Percentiles rank a stretch among this genome's conserved stretches.
phyloP scores from a whole-genome alignment of 2,329 filamentous ascomycete species.

The Dothistroma pini region DNA sequence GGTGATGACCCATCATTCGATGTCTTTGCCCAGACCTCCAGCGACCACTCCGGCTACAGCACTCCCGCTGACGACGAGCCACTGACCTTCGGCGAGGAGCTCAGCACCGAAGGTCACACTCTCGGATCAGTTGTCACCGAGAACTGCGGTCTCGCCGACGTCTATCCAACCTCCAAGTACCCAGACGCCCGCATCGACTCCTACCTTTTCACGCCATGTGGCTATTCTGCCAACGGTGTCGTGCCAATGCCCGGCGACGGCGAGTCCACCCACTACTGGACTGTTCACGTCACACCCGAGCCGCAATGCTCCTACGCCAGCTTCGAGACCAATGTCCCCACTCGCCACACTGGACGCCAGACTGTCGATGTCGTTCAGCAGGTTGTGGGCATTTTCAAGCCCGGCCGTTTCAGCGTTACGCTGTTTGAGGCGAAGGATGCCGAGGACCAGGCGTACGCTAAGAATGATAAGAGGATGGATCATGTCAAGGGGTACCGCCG shows the following conservation, averaged over 20 bases:
- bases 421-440: conserved; percentile 82
- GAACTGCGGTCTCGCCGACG: conserved; percentile 77
- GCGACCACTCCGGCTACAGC: conserved; percentile 57
- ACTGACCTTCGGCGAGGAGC: conserved; percentile 61
- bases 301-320: conserved; percentile 96
- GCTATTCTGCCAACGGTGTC: conserved; percentile 95
- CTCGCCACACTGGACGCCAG: conserved; percentile 78
- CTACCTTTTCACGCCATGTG: conserved; percentile 94
- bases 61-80: conserved; percentile 49
- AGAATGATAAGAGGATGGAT: conserved; percentile 60
- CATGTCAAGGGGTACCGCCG: conserved; percentile 80
- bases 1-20: conserved; percentile 59
- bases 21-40: conserved; percentile 73
- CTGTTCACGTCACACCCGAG: conserved; percentile 96
- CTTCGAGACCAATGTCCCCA: conserved; percentile 97
- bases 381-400: conserved; percentile 93
- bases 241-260: conserved; percentile 66
- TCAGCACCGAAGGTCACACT: conserved; percentile 90
- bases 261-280: conserved; percentile 78
- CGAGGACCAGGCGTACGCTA: conserved; percentile 41
- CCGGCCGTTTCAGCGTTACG: conserved; percentile 95
- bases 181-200: conserved; percentile 92
- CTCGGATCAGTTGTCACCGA: conserved; percentile 91
- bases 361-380: conserved; percentile 90
- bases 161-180: conserved; percentile 83